Evolutionary conservation across 192 early-diverging fungal genomes (phyloP).

Genomic region (Lobosporangium transversale): DNA sequence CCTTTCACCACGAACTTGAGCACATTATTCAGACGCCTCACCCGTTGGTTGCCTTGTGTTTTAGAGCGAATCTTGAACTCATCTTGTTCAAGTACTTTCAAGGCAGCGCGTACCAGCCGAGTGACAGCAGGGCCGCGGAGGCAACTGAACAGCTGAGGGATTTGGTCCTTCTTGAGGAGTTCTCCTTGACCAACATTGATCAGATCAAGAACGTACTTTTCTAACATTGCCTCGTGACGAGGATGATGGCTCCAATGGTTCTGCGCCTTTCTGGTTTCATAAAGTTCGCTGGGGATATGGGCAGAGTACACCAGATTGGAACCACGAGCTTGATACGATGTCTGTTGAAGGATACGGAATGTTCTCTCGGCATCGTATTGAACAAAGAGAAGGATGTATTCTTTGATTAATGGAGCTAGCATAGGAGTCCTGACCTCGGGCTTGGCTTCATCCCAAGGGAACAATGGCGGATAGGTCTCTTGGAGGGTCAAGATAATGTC

Average conservation of each 20-base stretch:
- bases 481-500: constrained; percentile 30
- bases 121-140: constrained; percentile 27
- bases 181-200: constrained; percentile 16
- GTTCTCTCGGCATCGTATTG: constrained; percentile 18
- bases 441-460: constrained; percentile 3
- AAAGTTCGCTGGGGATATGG: constrained; percentile 10
- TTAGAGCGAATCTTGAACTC: constrained; percentile 6
- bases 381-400: constrained; percentile 18
- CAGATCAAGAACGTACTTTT: constrained; percentile 18
- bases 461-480: constrained; percentile 30
- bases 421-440: constrained; percentile 20
- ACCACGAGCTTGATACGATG: not conserved
- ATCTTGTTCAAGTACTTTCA: not conserved
- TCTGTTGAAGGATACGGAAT: constrained; percentile 25
- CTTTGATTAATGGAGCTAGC: constrained; percentile 14
- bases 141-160: constrained; percentile 10
- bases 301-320: not conserved
- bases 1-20: constrained; percentile 22
- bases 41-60: not conserved
- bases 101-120: constrained; percentile 12
- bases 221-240: not conserved
- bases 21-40: not conserved
- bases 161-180: constrained; percentile 11
- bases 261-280: not conserved
- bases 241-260: constrained; percentile 16